Conservation (phyloP, 441 rosid species). For the Pelargonium myrrhifolium region DNA sequence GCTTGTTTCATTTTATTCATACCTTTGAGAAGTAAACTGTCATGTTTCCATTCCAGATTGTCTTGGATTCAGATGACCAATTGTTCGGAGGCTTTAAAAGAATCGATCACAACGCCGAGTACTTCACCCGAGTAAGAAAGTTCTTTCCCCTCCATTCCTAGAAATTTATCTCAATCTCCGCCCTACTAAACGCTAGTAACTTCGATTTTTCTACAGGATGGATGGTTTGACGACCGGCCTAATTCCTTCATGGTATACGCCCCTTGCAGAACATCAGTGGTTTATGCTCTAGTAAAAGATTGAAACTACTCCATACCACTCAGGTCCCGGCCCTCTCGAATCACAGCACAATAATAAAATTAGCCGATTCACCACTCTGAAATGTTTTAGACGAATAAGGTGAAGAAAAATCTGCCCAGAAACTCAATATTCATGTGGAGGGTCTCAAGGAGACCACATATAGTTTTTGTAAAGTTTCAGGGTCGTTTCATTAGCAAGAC, state of each 20-base stretch:
- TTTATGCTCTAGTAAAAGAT: slow-evolving; percentile 59
- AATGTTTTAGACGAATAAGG: background rate
- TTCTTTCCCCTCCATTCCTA: background rate
- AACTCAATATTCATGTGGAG: background rate
- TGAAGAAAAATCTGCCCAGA: background rate
- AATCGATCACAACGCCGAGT: slow-evolving; percentile 51
- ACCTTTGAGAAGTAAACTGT: no score
- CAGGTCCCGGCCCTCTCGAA: background rate
- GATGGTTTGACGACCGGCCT: slow-evolving; percentile 67
- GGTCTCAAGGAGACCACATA: background rate
- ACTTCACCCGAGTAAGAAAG: slow-evolving; percentile 65
- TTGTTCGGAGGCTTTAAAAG: slow-evolving; percentile 75
- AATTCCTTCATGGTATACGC: slow-evolving; percentile 71
- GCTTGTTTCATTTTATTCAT: no score
- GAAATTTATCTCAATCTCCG: background rate
- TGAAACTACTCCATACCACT: slow-evolving; percentile 12
- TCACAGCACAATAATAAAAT: background rate
- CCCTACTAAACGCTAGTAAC: background rate
- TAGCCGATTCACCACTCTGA: background rate
- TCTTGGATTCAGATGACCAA: slow-evolving; percentile 70
- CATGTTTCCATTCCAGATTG: slow-evolving; percentile 40
- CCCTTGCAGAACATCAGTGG: slow-evolving; percentile 82
- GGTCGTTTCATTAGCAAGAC: background rate
- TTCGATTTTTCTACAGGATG: slow-evolving; percentile 46
- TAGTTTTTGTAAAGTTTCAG: no score